Evolutionary conservation across 768 basidiomycete species (phyloP).

Genomic region (Chlorophyllum brunneum): DNA sequence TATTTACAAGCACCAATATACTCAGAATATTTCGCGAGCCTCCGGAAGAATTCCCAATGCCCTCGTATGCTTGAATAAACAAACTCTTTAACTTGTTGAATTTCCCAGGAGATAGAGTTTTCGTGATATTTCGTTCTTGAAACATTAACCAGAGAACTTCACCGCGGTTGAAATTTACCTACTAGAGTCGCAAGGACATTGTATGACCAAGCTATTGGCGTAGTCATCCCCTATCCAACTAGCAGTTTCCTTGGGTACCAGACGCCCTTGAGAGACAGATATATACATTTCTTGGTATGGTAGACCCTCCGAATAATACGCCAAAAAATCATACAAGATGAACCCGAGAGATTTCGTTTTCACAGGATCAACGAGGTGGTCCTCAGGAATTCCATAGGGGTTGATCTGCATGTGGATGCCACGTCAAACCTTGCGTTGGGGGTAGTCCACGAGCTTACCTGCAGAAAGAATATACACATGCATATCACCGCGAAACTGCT

Average conservation of each 20-base stretch:
- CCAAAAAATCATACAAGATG: constrained; percentile 61
- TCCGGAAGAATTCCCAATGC: constrained; percentile 19
- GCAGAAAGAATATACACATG: constrained; percentile 64
- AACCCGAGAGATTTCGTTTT: constrained; percentile 51
- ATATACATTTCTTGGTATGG: constrained; percentile 38
- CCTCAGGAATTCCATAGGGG: constrained; percentile 48
- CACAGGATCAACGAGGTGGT: constrained; percentile 41
- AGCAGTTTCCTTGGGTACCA: constrained; percentile 30
- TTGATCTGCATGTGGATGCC: constrained; percentile 40
- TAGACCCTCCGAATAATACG: constrained; percentile 54
- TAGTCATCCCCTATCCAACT: constrained; percentile 24
- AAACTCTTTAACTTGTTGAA: constrained; percentile 25
- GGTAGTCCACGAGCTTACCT: constrained; percentile 36
- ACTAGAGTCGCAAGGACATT: constrained; percentile 20
- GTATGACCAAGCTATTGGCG: constrained; percentile 28
- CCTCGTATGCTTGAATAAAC: constrained; percentile 31
- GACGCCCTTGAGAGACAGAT: constrained; percentile 29
- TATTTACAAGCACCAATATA: constrained; percentile 21
- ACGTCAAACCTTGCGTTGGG: neutral
- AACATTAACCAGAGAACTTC: too few species aligned
- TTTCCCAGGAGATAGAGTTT: constrained; percentile 24
- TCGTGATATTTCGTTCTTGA: constrained; percentile 33
- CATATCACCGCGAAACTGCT: constrained; percentile 65
- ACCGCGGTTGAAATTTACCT: too few species aligned
- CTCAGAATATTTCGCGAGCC: constrained; percentile 21